A percentile compares a stretch with the other conserved stretches of the same genome.
Evolutionary conservation across 768 basidiomycete species (phyloP).

Genomic region (Kwoniella dendrophila): DNA sequence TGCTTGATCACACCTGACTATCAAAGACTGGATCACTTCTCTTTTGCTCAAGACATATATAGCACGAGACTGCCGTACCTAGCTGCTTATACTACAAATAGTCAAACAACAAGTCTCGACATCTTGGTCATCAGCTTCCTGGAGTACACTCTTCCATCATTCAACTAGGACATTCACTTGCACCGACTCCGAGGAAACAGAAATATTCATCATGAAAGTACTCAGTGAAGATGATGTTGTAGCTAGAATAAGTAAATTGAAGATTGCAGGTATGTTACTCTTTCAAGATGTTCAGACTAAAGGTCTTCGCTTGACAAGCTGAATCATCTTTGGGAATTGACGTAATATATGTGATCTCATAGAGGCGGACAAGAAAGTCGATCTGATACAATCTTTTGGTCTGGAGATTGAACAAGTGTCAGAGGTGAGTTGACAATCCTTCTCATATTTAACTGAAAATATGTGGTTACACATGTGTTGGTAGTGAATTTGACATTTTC

Average conservation of each 20-base stretch:
- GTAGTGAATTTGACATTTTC: no score
- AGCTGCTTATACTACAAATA: no score
- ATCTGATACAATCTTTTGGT: slow-evolving; percentile 52
- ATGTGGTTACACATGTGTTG: no score
- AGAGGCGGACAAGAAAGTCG: slow-evolving; percentile 52
- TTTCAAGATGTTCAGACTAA: not conserved
- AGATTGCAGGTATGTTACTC: slow-evolving; percentile 31
- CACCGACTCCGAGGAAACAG: not conserved
- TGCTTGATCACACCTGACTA: no score
- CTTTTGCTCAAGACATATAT: no score
- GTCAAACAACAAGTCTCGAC: no score
- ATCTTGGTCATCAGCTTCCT: no score
- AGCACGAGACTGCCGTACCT: no score
- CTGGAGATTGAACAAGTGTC: slow-evolving; percentile 43
- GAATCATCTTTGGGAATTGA: not conserved
- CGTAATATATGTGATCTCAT: not conserved
- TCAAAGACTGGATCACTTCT: no score
- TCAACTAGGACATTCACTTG: not conserved
- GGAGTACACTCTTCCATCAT: no score
- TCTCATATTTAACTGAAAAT: no score
- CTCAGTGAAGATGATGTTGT: slow-evolving; percentile 42
- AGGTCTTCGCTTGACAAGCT: not conserved
- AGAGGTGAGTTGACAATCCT: slow-evolving; percentile 24
- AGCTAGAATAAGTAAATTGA: slow-evolving; percentile 42
- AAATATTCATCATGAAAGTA: not conserved